These are phyloP conservation scores for Papilionanthe hybrid DNA, from an alignment of 116 monocot species.

Conservation along the genomic window DNA sequence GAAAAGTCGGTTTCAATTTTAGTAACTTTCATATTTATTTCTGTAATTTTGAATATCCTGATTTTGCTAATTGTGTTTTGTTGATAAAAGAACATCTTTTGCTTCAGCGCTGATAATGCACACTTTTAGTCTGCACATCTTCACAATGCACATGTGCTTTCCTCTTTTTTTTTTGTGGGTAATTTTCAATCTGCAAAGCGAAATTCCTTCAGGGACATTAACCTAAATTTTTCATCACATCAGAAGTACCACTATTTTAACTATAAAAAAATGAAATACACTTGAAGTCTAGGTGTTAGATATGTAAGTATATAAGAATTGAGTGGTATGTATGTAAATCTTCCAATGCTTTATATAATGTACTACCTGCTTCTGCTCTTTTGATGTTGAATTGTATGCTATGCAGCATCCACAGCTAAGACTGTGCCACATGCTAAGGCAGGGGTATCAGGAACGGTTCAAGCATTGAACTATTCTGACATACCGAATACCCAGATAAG, in stretches of 20 bases:
- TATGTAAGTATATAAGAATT: too few relatives aligned
- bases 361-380: background rate
- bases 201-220: background rate
- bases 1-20: background rate
- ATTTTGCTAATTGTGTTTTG: background rate
- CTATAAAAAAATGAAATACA: too few relatives aligned
- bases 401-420: constrained; percentile 59
- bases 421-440: constrained; percentile 19
- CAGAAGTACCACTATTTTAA: too few relatives aligned
- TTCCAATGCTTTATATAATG: background rate
- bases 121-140: background rate
- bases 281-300: too few relatives aligned
- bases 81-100: background rate
- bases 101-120: background rate
- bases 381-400: constrained; percentile 4
- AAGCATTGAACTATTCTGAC: constrained; percentile 59
- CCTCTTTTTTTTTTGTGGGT: background rate
- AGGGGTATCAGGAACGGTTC: constrained; percentile 20
- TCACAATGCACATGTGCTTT: background rate
- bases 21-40: background rate
- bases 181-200: background rate
- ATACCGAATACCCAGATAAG: constrained; percentile 81
- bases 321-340: too few relatives aligned
- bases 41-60: background rate
- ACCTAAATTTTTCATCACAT: too few relatives aligned